Conservation (phyloP, 371 early-diverging fungal genomes). For the Polyrhizophydium stewartii region DNA sequence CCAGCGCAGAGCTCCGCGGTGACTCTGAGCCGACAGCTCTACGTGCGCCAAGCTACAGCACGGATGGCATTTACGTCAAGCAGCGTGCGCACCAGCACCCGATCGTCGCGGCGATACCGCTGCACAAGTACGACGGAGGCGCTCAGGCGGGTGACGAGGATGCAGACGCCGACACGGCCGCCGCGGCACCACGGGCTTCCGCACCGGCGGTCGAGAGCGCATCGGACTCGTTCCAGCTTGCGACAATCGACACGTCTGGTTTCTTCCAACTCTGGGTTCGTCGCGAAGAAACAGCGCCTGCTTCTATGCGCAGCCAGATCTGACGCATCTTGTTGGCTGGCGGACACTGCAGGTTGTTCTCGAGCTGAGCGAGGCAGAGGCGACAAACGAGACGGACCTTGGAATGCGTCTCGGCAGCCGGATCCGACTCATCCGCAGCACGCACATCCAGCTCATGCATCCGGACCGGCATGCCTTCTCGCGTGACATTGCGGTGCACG, state of each 20-base stretch:
- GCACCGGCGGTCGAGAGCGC: not conserved
- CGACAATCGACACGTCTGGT: conserved; percentile 28
- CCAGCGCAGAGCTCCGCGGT: not conserved
- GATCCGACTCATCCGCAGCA: conserved; percentile 20
- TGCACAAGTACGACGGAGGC: conserved; percentile 1
- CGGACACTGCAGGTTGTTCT: conserved; percentile 13
- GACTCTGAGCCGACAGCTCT: not conserved
- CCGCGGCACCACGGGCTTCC: not conserved
- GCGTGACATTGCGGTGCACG: conserved; percentile 9
- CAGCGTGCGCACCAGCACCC: conserved; percentile 19
- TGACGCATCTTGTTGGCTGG: not conserved
- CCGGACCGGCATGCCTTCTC: conserved; percentile 8
- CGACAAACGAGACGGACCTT: conserved; percentile 20
- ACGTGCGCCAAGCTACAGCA: conserved; percentile 30
- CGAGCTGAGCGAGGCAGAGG: conserved; percentile 12
- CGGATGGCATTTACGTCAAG: conserved; percentile 25
- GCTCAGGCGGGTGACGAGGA: conserved; percentile 4
- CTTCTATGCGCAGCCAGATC: not conserved
- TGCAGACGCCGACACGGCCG: not conserved
- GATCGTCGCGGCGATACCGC: conserved; percentile 5
- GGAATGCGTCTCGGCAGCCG: conserved; percentile 27
- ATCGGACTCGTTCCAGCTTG: conserved; percentile 18
- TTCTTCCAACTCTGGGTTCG: conserved; percentile 33
- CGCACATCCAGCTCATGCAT: conserved; percentile 3
- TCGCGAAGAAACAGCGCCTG: not conserved